Evolutionary conservation across 202 grass and related monocot genomes (phyloP).

Genomic region (Brachypodium distachyon): DNA sequence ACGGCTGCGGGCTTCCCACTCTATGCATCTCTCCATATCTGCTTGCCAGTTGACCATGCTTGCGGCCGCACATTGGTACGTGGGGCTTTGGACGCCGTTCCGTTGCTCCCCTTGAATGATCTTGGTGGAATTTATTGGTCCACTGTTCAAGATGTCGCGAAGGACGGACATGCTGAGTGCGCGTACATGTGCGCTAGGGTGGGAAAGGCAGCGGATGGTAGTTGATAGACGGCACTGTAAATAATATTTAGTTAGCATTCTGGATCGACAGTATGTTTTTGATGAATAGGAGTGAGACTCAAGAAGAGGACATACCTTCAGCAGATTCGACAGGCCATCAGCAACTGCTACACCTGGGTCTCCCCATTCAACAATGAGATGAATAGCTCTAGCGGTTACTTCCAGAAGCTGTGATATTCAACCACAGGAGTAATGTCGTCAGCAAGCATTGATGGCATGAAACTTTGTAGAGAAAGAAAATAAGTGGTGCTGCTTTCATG

Average conservation of each 20-base stretch:
- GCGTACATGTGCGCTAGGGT: conserved; percentile 83
- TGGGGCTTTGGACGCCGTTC: conserved; percentile 40
- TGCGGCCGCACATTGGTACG: conserved; percentile 43
- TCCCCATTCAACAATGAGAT: conserved; percentile 88
- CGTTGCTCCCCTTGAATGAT: conserved; percentile 40
- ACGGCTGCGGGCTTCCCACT: conserved; percentile 90
- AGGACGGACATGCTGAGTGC: conserved; percentile 87
- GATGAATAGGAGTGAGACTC: background rate
- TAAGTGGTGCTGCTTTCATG: background rate
- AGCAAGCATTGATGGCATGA: background rate
- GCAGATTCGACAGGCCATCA: conserved; percentile 87
- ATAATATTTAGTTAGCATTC: conserved; percentile 22
- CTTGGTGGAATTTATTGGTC: conserved; percentile 29
- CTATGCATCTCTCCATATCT: conserved; percentile 75
- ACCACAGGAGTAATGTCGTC: background rate
- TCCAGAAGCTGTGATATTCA: conserved; percentile 61
- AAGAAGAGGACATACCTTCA: conserved; percentile 51
- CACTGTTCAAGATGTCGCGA: conserved; percentile 73
- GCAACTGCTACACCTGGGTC: conserved; percentile 67
- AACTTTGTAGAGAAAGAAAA: background rate
- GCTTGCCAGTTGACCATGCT: conserved; percentile 61
- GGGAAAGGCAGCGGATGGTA: conserved; percentile 90
- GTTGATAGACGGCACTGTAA: conserved; percentile 91
- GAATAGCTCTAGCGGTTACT: conserved; percentile 88
- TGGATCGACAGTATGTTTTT: background rate